Percentiles rank a stretch among this genome's conserved stretches.
Evolutionary conservation across 208 protist genomes (phyloP).

Genomic region (Leishmania tropica): DNA sequence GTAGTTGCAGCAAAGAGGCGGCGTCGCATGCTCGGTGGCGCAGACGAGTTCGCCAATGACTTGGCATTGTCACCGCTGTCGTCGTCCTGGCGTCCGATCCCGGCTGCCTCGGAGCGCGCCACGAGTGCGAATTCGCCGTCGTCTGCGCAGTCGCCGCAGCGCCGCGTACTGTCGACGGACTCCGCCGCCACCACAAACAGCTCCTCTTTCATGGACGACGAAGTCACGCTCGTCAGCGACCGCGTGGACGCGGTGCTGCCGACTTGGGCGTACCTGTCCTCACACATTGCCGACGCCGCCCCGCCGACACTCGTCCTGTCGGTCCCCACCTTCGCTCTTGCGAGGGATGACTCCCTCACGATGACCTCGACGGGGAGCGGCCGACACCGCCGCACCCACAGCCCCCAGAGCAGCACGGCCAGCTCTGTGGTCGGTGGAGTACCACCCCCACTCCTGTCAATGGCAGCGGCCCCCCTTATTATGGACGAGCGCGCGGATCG

Average conservation of each 20-base stretch:
- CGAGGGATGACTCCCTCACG: slow-evolving; percentile 2
- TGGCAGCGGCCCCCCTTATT: neutral
- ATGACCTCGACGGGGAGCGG: neutral
- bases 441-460: neutral
- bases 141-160: neutral
- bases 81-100: neutral
- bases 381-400: slow-evolving; percentile 1
- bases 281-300: slow-evolving; percentile 17
- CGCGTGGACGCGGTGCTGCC: slow-evolving; percentile 32
- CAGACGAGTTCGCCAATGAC: neutral
- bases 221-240: slow-evolving; percentile 28
- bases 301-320: slow-evolving; percentile 1
- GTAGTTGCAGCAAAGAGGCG: slow-evolving; percentile 7
- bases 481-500: slow-evolving; percentile 12
- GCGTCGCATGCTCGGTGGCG: neutral
- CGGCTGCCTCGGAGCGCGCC: neutral
- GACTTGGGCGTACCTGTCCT: slow-evolving; percentile 30
- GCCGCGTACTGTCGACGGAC: neutral
- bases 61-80: neutral
- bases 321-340: neutral
- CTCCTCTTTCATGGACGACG: slow-evolving; percentile 3
- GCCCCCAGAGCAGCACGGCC: slow-evolving; percentile 10
- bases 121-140: neutral
- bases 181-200: slow-evolving; percentile 1
- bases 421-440: slow-evolving; percentile 8